These are phyloP conservation scores for Colletotrichum melonis DNA, from an alignment of 2,329 filamentous ascomycete species.

Conservation along the genomic window DNA sequence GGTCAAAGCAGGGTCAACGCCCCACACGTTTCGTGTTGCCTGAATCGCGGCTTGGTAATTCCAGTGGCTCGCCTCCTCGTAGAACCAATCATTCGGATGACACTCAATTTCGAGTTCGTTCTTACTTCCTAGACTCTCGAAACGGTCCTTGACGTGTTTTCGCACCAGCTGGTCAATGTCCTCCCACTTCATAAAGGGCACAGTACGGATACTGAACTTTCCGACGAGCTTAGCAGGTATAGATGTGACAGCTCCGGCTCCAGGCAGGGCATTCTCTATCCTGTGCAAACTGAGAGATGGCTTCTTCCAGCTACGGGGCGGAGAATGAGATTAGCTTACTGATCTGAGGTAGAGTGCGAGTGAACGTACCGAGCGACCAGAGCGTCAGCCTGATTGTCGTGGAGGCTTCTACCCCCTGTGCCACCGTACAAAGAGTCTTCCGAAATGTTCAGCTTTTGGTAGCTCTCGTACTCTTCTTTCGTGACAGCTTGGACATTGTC, in stretches of 20 bases:
- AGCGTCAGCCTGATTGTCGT: slow-evolving; percentile 24
- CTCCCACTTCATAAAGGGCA: slow-evolving; percentile 95
- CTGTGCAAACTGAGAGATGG: slow-evolving; percentile 95
- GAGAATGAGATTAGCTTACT: neutral
- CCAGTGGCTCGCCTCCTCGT: slow-evolving; percentile 97
- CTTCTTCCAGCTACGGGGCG: slow-evolving; percentile 83
- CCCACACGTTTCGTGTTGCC: slow-evolving; percentile 94
- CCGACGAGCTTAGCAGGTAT: slow-evolving; percentile 97
- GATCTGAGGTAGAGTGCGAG: neutral
- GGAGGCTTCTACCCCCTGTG: slow-evolving; percentile 84
- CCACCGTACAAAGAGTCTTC: slow-evolving; percentile 96
- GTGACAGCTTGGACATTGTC: slow-evolving; percentile 92
- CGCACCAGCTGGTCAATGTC: slow-evolving; percentile 88
- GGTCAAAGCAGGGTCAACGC: slow-evolving; percentile 92
- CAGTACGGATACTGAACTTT: slow-evolving; percentile 98
- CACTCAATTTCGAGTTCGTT: slow-evolving; percentile 87
- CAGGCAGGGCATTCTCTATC: slow-evolving; percentile 92
- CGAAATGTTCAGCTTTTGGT: slow-evolving; percentile 89
- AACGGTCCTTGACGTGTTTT: slow-evolving; percentile 84
- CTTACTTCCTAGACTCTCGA: slow-evolving; percentile 89
- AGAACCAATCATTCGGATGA: slow-evolving; percentile 99
- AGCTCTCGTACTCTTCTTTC: slow-evolving; percentile 87
- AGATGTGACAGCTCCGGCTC: slow-evolving; percentile 95
- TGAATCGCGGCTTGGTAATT: slow-evolving; percentile 96
- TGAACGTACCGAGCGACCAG: slow-evolving; percentile 11